Percentiles rank a stretch among this genome's conserved stretches.
phyloP scores from a whole-genome alignment of 495 filamentous ascomycete genomes.

The Hyaloscypha variabilis region DNA sequence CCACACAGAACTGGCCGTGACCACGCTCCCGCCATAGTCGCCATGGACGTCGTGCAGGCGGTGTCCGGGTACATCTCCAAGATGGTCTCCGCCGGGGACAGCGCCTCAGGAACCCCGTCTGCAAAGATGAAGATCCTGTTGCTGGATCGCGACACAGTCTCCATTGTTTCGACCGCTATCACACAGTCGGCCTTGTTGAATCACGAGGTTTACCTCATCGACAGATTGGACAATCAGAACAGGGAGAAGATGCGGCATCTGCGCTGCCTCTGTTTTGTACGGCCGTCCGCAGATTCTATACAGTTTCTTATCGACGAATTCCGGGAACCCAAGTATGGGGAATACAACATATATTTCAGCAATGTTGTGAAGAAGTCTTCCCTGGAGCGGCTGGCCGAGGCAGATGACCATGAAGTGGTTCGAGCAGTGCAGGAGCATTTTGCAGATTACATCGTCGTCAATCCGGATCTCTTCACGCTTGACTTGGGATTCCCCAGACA shows the following conservation, averaged over 20 bases:
- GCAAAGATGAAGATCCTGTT: constrained; percentile 99
- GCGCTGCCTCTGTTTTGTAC: constrained; percentile 88
- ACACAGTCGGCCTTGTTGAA: constrained; percentile 95
- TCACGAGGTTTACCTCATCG: constrained; percentile 96
- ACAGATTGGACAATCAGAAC: constrained; percentile 87
- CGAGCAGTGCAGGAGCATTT: constrained; percentile 92
- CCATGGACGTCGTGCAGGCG: constrained; percentile 91
- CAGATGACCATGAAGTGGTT: constrained; percentile 97
- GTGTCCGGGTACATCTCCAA: constrained; percentile 95
- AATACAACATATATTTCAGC: constrained; percentile 96
- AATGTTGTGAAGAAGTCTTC: constrained; percentile 97
- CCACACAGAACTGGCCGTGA: constrained; percentile 17
- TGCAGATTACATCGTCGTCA: constrained; percentile 91
- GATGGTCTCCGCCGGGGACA: constrained; percentile 90
- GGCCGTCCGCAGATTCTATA: constrained; percentile 87
- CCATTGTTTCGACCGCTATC: constrained; percentile 90
- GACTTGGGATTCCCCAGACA: constrained; percentile 74
- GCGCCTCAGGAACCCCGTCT: constrained; percentile 65
- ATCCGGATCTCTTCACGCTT: constrained; percentile 89
- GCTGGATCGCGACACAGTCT: constrained; percentile 91
- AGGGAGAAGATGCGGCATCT: constrained; percentile 98
- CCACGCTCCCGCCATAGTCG: constrained; percentile 19
- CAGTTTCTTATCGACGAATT: constrained; percentile 95
- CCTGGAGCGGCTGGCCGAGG: constrained; percentile 90
- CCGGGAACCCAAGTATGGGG: constrained; percentile 94